phyloP scores from a whole-genome alignment of 345 rosid species.

The Linum lewisii region DNA sequence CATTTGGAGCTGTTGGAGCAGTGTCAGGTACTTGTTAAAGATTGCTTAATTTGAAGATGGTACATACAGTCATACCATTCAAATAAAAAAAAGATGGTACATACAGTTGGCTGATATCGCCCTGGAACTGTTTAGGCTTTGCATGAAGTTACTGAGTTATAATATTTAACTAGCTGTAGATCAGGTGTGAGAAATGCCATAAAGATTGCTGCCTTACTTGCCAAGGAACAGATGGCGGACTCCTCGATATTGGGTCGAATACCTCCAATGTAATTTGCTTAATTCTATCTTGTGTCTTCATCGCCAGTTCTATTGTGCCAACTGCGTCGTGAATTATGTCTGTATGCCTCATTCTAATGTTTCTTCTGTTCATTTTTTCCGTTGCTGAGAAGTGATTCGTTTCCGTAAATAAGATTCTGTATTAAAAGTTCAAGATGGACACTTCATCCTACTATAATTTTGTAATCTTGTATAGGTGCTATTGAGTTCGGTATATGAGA shows the following conservation, averaged over 20 bases:
- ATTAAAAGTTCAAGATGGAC: too few species aligned
- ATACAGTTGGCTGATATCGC: not conserved
- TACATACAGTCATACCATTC: too few species aligned
- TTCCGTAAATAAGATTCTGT: not conserved
- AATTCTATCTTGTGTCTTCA: conserved; percentile 8
- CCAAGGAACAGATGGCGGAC: conserved; percentile 66
- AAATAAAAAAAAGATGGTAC: not conserved
- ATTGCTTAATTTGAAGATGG: not conserved
- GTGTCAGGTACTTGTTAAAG: conserved; percentile 51
- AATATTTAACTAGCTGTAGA: conserved; percentile 38
- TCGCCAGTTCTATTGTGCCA: not conserved
- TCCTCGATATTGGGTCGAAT: conserved; percentile 71
- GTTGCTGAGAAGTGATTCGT: not conserved
- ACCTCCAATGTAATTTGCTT: conserved; percentile 67
- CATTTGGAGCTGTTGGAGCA: conserved; percentile 95
- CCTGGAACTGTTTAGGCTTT: not conserved
- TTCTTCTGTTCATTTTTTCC: conserved; percentile 4
- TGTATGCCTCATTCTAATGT: not conserved
- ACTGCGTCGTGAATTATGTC: too few species aligned
- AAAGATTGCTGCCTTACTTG: conserved; percentile 65
- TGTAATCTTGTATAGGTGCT: too few species aligned
- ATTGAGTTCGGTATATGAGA: not conserved
- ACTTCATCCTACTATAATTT: too few species aligned
- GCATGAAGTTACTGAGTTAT: conserved; percentile 17
- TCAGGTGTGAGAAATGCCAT: conserved; percentile 89